Conservation (phyloP, 495 filamentous ascomycete genomes). For the Penicillium paradoxum region DNA sequence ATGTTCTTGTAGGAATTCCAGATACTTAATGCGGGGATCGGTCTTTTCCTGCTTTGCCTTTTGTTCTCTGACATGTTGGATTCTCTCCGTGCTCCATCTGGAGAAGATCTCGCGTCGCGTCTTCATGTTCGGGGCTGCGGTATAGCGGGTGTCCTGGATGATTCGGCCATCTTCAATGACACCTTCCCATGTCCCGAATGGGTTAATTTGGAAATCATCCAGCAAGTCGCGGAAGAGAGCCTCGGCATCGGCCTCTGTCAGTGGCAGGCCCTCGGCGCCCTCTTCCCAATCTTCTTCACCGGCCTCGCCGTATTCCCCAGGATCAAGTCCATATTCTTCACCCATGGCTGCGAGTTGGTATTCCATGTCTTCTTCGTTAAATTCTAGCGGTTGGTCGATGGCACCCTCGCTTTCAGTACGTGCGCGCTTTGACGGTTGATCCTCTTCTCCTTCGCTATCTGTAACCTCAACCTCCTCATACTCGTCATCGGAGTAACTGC, state of each 20-base stretch:
- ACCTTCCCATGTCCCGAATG: constrained; percentile 89
- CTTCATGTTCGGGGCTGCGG: constrained; percentile 73
- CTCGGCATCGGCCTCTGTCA: constrained; percentile 63
- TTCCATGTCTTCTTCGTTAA: constrained; percentile 92
- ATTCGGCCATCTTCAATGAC: constrained; percentile 77
- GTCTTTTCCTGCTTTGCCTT: constrained; percentile 74
- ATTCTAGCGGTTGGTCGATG: constrained; percentile 67
- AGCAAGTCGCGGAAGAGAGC: constrained; percentile 83
- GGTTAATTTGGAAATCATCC: constrained; percentile 73
- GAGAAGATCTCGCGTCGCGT: constrained; percentile 75
- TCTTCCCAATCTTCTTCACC: constrained; percentile 65
- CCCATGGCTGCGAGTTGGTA: constrained; percentile 87
- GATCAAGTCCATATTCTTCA: constrained; percentile 65
- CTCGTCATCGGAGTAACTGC: constrained; percentile 54
- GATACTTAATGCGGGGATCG: constrained; percentile 79
- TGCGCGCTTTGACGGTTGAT: constrained; percentile 58
- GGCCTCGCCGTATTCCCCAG: constrained; percentile 65
- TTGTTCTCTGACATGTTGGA: constrained; percentile 63
- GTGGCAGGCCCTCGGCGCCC: constrained; percentile 58
- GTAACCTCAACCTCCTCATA: constrained; percentile 89
- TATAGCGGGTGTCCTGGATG: constrained; percentile 82
- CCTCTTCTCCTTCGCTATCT: constrained; percentile 55
- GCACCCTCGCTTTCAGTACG: constrained; percentile 53
- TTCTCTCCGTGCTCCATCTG: constrained; percentile 71
- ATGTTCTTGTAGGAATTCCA: constrained; percentile 73